Evolutionary conservation across 73 alveolate species (phyloP).

Genomic region (Paramecium primaurelia): DNA sequence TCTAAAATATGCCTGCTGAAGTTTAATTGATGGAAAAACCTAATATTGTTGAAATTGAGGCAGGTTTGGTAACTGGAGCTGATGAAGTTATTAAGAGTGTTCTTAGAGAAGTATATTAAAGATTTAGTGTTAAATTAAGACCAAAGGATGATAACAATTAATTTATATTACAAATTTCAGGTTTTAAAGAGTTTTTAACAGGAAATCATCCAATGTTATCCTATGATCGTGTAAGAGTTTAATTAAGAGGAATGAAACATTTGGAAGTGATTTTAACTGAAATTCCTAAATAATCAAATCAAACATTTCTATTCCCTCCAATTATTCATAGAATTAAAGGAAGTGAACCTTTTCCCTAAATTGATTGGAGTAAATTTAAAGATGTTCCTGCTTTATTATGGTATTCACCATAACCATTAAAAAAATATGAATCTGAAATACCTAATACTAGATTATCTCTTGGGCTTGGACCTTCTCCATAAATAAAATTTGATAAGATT

Average conservation of each 20-base stretch:
- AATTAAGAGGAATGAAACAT: conserved; percentile 73
- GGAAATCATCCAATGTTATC: conserved; percentile 85
- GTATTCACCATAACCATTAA: conserved; percentile 47
- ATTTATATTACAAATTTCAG: conserved; percentile 77
- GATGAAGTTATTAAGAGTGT: conserved; percentile 83
- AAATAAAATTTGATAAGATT: background rate
- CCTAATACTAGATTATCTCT: background rate
- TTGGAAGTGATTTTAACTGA: conserved; percentile 57
- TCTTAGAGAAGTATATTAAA: conserved; percentile 63
- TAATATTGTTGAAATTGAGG: conserved; percentile 49
- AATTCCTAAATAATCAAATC: conserved; percentile 16
- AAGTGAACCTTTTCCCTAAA: background rate
- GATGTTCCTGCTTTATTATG: conserved; percentile 58
- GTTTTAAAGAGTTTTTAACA: conserved; percentile 81
- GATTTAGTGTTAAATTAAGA: conserved; percentile 49
- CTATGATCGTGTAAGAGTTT: conserved; percentile 84
- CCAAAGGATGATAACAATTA: conserved; percentile 64
- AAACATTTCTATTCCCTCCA: conserved; percentile 54
- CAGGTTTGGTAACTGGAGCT: conserved; percentile 67
- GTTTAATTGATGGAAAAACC: background rate
- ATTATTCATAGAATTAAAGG: conserved; percentile 22
- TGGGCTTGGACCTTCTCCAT: background rate
- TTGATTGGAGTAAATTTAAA: conserved; percentile 38
- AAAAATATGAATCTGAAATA: background rate
- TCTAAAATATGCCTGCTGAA: conserved; percentile 3